These are phyloP conservation scores for Cercospora zeae-maydis DNA, from an alignment of 2,329 filamentous ascomycete species.

Conservation along the genomic window DNA sequence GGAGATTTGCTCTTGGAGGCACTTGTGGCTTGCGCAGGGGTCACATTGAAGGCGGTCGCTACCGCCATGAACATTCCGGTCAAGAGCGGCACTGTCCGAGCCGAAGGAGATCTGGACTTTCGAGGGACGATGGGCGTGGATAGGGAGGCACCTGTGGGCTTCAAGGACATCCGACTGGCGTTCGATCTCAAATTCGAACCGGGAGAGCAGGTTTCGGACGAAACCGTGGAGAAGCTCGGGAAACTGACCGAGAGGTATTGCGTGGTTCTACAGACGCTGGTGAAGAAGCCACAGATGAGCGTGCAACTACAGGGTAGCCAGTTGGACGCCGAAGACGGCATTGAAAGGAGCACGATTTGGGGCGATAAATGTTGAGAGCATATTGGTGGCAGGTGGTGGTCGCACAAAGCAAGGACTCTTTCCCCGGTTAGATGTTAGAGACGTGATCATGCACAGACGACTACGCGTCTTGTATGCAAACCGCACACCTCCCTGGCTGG, in stretches of 20 bases:
- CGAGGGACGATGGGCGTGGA: slow-evolving; percentile 50
- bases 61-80: slow-evolving; percentile 48
- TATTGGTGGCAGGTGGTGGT: slow-evolving; percentile 17
- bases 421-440: background rate
- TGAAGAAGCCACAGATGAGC: slow-evolving; percentile 38
- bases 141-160: slow-evolving; percentile 45
- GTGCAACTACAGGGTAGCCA: slow-evolving; percentile 34
- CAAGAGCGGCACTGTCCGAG: slow-evolving; percentile 41
- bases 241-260: slow-evolving; percentile 51
- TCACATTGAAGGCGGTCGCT: slow-evolving; percentile 51
- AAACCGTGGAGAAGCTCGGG: slow-evolving; percentile 45
- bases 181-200: slow-evolving; percentile 44
- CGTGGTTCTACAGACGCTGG: slow-evolving; percentile 44
- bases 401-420: background rate
- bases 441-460: background rate
- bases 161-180: slow-evolving; percentile 45
- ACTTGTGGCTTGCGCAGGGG: slow-evolving; percentile 50
- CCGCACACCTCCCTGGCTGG: background rate
- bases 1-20: slow-evolving; percentile 52
- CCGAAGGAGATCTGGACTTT: slow-evolving; percentile 50
- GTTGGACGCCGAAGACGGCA: slow-evolving; percentile 27
- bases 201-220: slow-evolving; percentile 39
- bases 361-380: slow-evolving; percentile 10
- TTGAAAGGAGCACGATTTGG: slow-evolving; percentile 31
- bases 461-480: background rate